Base-by-base conservation (phyloP, 2,329 filamentous ascomycete species). In the Pseudogymnoascus sp. region DNA sequence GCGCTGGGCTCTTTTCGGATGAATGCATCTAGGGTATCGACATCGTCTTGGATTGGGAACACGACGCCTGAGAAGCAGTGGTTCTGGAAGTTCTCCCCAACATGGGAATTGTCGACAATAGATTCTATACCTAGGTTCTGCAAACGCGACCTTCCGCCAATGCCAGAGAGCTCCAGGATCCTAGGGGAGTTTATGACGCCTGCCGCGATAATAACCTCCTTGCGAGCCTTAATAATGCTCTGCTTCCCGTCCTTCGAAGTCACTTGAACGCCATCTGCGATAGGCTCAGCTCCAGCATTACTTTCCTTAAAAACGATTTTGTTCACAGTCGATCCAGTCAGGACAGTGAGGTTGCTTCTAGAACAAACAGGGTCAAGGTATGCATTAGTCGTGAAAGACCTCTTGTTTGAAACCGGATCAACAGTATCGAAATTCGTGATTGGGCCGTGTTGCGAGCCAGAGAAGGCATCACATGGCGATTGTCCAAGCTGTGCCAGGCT, bases 41-140 rank as follows among this genome's bases (percentile, higher is more conserved):
- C 67, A 17, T 68, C 70, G 21, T 74, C 71, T 26, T 66, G 67
- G n/a, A 74, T 74, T 9, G 76, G 72, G 61, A 78, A 74, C 64
- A 17, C 31, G 17, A 44, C 26, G 5, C 60, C 60, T 13, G 31
- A 31, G n/a, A 62, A 15, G 19, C 62, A 56, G 37, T 71, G 70
- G 35, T 65, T 64, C 59, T 69, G 68, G 1, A 72, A 62, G 23
- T 71, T 70, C 60, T 72, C 70, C 2, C 70, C 69, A 1, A 70
- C 69, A 21, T 67, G 65, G 4, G 64, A 40, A 29, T 67, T 68
- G 26, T 67, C 63, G 6, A 68, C 62, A 4, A 64, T 33, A 4
- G 65, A 65, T 7, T 64, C 4, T 19, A 70, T 68, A 3, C 66
- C 67, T 4, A 61, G 56, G 7, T 21, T 50, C 17, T 67, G 50